Base-by-base conservation (phyloP, 805 yeast genomes). In the Myxozyma neotropica region DNA sequence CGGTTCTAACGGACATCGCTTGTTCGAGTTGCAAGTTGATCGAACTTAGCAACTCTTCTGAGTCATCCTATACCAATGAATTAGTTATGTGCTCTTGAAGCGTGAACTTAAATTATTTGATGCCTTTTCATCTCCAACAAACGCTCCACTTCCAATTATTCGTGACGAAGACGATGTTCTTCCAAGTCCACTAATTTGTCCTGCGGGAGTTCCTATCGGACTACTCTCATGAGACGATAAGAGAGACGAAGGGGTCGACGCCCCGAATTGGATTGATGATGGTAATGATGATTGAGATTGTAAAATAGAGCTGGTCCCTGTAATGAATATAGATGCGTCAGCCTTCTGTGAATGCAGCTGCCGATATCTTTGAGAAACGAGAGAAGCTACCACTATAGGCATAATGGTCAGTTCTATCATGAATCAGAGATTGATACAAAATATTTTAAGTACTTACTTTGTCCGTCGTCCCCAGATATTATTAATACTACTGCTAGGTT, bases 401-500 rank as follows among this genome's bases (percentile, higher is more conserved):
- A 21, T 21, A 27, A 27, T 13, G 15, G 33, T 27, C 27, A 27
- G 7, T 26, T 17, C 7, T 43, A 15, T 17, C 26, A 3, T 4
- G 38, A 5, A 45, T 17, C n/a, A n/a, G n/a, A n/a, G n/a, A n/a
- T 24, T 26, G 13, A 29, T 3, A 17, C 8, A 15, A 15, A 24
- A 24, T 13, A 44, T 19, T 13, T 23, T 1, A 3, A 33, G 24
- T 38, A 45, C 61, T 42, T 35, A 58, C 61, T 58, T 58, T 29
- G 56, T 46, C 33, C 58, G 39, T 35, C 58, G 36, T 12, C 47
- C 46, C 61, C 61, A 58, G 17, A 58, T 58, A 40, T 40, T 58
- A 7, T 43, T 27, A 12, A 58, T 58, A 33, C 33, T 48, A 12
- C 42, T 27, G 19, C 21, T 48, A 4, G 61, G 52, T 35, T 53